These are phyloP conservation scores for Rhizophora mangle DNA, from an alignment of 345 rosid genomes.

Conservation along the genomic window DNA sequence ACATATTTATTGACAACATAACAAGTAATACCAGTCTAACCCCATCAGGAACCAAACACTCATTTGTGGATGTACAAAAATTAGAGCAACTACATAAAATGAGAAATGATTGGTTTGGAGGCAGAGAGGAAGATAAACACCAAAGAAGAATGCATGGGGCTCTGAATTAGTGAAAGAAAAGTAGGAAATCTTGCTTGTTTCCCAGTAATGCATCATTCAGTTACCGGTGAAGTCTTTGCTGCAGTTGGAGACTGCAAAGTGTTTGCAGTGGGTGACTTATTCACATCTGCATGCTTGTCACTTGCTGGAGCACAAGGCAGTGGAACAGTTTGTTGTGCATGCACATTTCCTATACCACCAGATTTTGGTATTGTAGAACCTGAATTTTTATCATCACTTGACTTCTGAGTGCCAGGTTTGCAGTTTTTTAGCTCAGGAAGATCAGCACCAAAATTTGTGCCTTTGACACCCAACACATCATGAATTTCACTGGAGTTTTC, in stretches of 20 bases:
- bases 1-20: background rate
- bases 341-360: slow-evolving; percentile 26
- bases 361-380: slow-evolving; percentile 36
- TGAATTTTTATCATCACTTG: slow-evolving; percentile 24
- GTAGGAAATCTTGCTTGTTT: background rate
- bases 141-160: no score
- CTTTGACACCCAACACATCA: slow-evolving; percentile 37
- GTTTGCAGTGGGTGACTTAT: slow-evolving; percentile 30
- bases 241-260: slow-evolving; percentile 39
- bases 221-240: slow-evolving; percentile 61
- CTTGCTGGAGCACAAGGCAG: slow-evolving; percentile 52
- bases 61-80: no score
- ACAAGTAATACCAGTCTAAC: no score
- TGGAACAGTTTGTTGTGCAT: slow-evolving; percentile 33
- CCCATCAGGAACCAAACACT: no score
- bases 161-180: background rate
- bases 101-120: no score
- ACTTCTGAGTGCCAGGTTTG: slow-evolving; percentile 36
- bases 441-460: slow-evolving; percentile 31
- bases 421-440: slow-evolving; percentile 25
- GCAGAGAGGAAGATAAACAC: no score
- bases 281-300: slow-evolving; percentile 42
- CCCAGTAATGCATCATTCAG: background rate
- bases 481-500: slow-evolving; percentile 40
- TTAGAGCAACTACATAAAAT: no score